Base-by-base conservation (phyloP, 768 basidiomycete genomes). In the Postia placenta region DNA sequence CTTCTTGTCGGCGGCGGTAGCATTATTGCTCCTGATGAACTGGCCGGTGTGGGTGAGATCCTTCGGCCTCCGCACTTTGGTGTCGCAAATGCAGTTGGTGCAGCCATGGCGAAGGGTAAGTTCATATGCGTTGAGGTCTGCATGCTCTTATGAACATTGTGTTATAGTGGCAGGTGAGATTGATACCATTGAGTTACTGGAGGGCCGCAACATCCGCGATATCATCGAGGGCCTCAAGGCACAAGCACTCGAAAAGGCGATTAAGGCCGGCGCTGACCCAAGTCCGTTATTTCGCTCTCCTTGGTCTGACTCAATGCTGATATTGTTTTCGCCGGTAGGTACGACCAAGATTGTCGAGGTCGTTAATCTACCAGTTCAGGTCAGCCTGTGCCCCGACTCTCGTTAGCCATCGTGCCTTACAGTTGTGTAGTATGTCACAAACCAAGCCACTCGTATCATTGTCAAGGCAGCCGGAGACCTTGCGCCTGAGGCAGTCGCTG, bases 1-100 rank as follows among this genome's bases (percentile, higher is more conserved):
- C 71, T 82, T 24, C 71, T 85, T 1, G 83, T 84, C 30, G 83
- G 83, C 20, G 83, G 83, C 14, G 83, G 83, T 4, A 76, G 79
- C 0, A 76, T 84, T 55, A 68, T 85, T 27, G 70, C 75, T 9
- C 81, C 83, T 0, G 63, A 70, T 7, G 44, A 63, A 9, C 69
- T 85, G 0, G 64, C 60, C 26, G 83, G 83, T 7, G 74, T 83
- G 3, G 71, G 69, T 44, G 69, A 68, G 45, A 70, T 81, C 15
- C 68, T 76, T 47, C 67, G 72, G 12, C 76, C 75, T 24, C 74
- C 75, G 0, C 72, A 70, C 61, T 73, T 69, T 53, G 73, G 75
- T 42, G 78, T 81, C 30, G 81, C 83, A 9, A 81, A 83, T 47
- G 81, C 82, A 5, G 75, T 82, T 2, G 81, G 81, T 3, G 78